These are phyloP conservation scores for Vinca minor DNA, from an alignment of 257 asterid genomes.

Conservation along the genomic window DNA sequence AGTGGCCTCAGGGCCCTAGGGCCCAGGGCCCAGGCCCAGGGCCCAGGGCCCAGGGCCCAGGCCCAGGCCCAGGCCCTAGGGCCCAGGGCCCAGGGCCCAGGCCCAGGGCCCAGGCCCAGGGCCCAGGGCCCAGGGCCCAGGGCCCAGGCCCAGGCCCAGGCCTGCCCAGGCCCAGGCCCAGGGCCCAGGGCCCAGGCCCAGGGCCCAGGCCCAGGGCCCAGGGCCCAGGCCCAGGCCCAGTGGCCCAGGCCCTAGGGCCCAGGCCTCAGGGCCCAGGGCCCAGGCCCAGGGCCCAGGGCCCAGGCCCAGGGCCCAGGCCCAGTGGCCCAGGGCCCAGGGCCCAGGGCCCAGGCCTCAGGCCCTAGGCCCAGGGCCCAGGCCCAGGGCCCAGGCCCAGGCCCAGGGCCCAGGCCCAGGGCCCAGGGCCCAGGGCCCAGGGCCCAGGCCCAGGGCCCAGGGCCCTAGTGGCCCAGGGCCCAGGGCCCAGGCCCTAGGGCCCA, in stretches of 20 bases:
- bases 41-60: background rate
- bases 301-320: background rate
- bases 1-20: conserved; percentile 5
- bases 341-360: conserved; percentile 1
- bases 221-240: conserved; percentile 3
- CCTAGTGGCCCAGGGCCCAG: background rate
- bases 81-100: background rate
- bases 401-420: background rate
- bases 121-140: background rate
- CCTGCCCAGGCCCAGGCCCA: background rate
- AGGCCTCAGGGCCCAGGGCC: background rate
- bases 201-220: background rate
- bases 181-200: background rate
- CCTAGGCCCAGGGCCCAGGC: background rate
- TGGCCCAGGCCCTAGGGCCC: background rate
- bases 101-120: background rate
- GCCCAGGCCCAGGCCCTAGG: background rate
- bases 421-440: background rate
- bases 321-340: background rate
- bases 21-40: background rate
- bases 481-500: background rate
- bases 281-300: background rate
- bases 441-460: no score
- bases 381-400: conserved; percentile 10
- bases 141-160: no score